Evolutionary conservation across 805 yeast genomes (phyloP), one percentile per base, ranked within the genome.

Genomic region (Sugiyamaella lignohabitans): DNA sequence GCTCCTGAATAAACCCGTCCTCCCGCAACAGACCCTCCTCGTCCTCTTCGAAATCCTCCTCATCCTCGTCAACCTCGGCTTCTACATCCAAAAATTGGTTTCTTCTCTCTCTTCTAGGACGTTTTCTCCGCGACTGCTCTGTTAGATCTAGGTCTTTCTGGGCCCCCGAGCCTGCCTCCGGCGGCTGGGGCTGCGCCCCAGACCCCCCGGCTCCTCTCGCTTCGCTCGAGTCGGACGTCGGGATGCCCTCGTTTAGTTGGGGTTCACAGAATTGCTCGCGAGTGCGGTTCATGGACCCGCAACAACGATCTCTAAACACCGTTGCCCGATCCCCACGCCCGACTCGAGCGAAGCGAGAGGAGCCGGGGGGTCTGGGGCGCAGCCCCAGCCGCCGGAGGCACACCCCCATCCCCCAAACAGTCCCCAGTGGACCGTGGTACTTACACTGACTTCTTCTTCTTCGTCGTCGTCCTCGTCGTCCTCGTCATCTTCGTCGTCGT

Each of bases 41-140:
- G 41, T 88, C 98, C 51, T 89, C 98, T 52, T 87, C 91, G 24
- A 81, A 79, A 38, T 84, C 94, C 55, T 91, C 98, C 46, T 93
- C 98, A 55, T 93, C 98, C 51, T 91, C 98, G 65, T 91, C 95
- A 48, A 93, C 98, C 65, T 91, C 98, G 50, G 97, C 98, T 72
- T 93, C 98, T 46, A 93, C 95, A 85, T 93, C 98, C 68, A 93
- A 75, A 66, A 88, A 93, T 72, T 84, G 89, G 65, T 91, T 91
- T 50, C 85, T 73, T 41, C 59, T 67, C 63, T 62, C 74, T 63
- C 64, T 70, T 65, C 62, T 69, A 54, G 59, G 71, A 63, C 56
- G 57, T 43, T 66, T 63, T 37, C 64, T 50, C 8, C 62, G 54
- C 29, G 54, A 48, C 54, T 49, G 24, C 23, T 11, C 40, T 32